Conservation (phyloP, 2,329 filamentous ascomycete genomes). For the Paecilomyces dactylethromorphus region DNA sequence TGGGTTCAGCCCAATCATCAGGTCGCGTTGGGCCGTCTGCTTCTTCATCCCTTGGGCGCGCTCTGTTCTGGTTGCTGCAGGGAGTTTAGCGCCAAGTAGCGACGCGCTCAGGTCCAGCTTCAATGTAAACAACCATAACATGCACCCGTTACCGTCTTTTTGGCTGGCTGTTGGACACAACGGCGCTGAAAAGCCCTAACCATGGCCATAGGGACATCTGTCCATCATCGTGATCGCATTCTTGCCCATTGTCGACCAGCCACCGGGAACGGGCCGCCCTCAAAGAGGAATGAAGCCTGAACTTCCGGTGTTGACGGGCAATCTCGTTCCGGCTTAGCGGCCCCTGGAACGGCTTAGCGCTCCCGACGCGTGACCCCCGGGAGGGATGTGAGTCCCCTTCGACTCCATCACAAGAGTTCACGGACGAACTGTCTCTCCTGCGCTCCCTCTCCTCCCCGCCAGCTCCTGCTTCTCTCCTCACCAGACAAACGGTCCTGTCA, state of each 20-base stretch:
- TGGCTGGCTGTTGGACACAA: not conserved
- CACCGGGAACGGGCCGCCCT: not conserved
- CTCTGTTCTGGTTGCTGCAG: not conserved
- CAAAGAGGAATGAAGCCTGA: not conserved
- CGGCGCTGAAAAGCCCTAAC: not conserved
- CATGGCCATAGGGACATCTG: not conserved
- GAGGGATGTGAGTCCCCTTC: conserved; percentile 1
- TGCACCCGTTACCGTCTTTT: not conserved
- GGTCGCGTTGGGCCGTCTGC: not conserved
- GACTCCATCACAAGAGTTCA: not conserved
- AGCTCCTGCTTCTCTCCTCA: not conserved
- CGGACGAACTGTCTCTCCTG: not conserved
- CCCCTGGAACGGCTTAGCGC: conserved; percentile 25
- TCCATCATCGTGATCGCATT: not conserved
- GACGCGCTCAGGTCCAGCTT: not conserved
- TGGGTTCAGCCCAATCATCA: not conserved
- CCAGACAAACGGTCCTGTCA: not conserved
- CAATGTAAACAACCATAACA: not conserved
- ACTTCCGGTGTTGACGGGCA: not conserved
- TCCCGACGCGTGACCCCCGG: conserved; percentile 31
- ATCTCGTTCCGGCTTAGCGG: not conserved
- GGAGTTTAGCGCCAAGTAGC: not conserved
- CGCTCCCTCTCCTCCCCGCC: not conserved
- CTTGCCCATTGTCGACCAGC: not conserved
- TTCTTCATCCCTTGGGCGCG: not conserved